A percentile compares a stretch with the other conserved stretches of the same genome.
Conservation (phyloP, 2,329 filamentous ascomycete species). For the Aureobasidium sp. region DNA sequence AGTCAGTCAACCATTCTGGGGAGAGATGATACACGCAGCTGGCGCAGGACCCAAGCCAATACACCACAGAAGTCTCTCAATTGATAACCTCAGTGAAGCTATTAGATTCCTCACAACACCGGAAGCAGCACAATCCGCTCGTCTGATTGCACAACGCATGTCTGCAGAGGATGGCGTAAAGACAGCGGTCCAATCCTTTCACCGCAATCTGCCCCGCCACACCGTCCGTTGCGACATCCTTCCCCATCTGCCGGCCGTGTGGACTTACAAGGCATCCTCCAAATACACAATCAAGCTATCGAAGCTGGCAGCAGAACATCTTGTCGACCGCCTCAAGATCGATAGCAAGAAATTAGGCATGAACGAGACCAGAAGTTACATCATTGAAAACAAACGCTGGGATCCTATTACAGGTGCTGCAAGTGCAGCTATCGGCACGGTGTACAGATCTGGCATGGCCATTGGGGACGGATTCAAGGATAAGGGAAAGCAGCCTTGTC, state of each 20-base stretch:
- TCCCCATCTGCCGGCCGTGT: constrained; percentile 73
- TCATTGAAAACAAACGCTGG: not conserved
- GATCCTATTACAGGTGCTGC: constrained; percentile 3
- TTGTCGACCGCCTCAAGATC: constrained; percentile 5
- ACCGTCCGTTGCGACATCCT: constrained; percentile 62
- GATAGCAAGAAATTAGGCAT: constrained; percentile 9
- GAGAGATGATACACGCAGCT: constrained; percentile 44
- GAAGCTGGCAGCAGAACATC: constrained; percentile 36
- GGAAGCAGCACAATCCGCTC: constrained; percentile 33
- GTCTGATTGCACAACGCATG: constrained; percentile 27
- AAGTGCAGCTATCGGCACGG: not conserved
- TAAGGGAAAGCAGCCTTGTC: not conserved
- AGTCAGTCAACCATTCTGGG: constrained; percentile 53
- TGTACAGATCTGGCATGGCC: constrained; percentile 8
- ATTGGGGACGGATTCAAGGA: not conserved
- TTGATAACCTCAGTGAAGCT: constrained; percentile 40
- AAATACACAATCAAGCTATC: constrained; percentile 12
- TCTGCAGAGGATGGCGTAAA: constrained; percentile 40
- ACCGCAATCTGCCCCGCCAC: constrained; percentile 26
- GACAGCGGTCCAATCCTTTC: constrained; percentile 46
- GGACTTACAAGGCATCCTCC: constrained; percentile 47
- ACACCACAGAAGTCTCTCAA: constrained; percentile 39
- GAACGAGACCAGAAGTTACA: not conserved
- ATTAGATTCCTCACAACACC: constrained; percentile 39
- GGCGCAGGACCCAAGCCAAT: constrained; percentile 49